Conservation (phyloP, 139 green algal genomes). For the Picochlorum sp. region DNA sequence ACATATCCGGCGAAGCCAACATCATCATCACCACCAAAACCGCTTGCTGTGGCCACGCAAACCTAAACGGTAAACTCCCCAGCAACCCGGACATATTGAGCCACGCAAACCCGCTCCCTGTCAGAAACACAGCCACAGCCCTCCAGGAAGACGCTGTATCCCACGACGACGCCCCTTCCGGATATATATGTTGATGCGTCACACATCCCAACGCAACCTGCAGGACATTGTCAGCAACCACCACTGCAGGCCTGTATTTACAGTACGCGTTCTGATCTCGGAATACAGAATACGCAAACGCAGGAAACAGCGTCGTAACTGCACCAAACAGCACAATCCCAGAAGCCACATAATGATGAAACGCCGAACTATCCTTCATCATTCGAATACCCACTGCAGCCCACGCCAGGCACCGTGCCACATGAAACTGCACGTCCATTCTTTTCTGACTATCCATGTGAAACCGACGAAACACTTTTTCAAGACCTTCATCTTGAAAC, state of each 20-base stretch:
- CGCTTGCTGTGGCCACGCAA: background rate
- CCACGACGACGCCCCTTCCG: background rate
- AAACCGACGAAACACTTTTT: background rate
- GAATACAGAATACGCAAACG: background rate
- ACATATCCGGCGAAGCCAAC: background rate
- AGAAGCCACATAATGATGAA: background rate
- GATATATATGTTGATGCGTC: constrained; percentile 5
- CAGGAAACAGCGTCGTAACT: background rate
- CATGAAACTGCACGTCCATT: constrained; percentile 8
- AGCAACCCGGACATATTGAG: constrained; percentile 2
- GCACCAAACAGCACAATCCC: constrained; percentile 3
- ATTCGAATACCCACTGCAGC: constrained; percentile 2
- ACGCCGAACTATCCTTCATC: background rate
- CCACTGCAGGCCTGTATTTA: constrained; percentile 1
- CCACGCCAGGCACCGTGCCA: background rate
- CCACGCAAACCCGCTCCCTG: background rate
- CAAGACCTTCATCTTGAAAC: background rate
- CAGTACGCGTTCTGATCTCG: background rate
- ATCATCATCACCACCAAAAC: constrained; percentile 1
- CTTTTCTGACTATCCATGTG: background rate
- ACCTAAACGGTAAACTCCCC: background rate
- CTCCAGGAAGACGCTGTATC: background rate
- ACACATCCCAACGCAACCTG: constrained; percentile 4
- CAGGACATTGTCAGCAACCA: constrained; percentile 3
- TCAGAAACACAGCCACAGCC: constrained; percentile 1